Evolutionary conservation across 2,329 filamentous ascomycete genomes (phyloP).

Genomic region (Trichoderma brevicompactum): DNA sequence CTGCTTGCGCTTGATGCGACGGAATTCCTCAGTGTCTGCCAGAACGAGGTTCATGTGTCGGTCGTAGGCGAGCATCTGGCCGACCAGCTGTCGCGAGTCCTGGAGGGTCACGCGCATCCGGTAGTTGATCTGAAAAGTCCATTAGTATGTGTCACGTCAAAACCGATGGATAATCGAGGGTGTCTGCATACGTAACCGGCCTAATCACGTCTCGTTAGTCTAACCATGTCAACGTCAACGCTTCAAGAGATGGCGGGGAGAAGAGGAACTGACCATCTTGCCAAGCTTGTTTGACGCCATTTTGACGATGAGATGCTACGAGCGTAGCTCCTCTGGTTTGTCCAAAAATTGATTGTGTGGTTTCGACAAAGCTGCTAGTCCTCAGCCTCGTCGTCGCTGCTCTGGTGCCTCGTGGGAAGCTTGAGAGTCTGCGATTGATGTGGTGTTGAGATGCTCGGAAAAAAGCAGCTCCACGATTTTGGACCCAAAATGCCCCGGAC

Average conservation of each 20-base stretch:
- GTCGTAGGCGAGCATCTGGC: slow-evolving; percentile 98
- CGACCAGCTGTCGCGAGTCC: slow-evolving; percentile 94
- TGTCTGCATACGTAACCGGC: slow-evolving; percentile 69
- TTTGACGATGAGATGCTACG: slow-evolving; percentile 24
- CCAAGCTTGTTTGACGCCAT: slow-evolving; percentile 76
- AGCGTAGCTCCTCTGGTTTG: slow-evolving; percentile 24
- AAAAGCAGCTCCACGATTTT: slow-evolving; percentile 27
- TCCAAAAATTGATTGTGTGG: slow-evolving; percentile 25
- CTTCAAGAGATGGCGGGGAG: slow-evolving; percentile 41
- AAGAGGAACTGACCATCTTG: slow-evolving; percentile 79
- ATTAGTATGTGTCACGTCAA: slow-evolving; percentile 27
- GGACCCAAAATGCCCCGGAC: background rate
- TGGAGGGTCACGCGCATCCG: slow-evolving; percentile 96
- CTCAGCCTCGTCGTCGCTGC: slow-evolving; percentile 27
- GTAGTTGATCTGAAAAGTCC: slow-evolving; percentile 82
- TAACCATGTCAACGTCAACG: slow-evolving; percentile 64
- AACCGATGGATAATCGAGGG: slow-evolving; percentile 40
- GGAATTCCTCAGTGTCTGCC: slow-evolving; percentile 97
- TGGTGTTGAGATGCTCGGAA: slow-evolving; percentile 19
- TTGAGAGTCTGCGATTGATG: slow-evolving; percentile 24
- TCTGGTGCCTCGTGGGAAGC: slow-evolving; percentile 26
- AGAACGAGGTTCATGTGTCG: slow-evolving; percentile 99
- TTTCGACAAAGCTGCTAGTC: slow-evolving; percentile 10
- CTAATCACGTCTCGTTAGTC: slow-evolving; percentile 55
- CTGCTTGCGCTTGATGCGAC: slow-evolving; percentile 83